Conservation (phyloP, 352 stramenopile genomes). For the Globisporangium lucens region DNA sequence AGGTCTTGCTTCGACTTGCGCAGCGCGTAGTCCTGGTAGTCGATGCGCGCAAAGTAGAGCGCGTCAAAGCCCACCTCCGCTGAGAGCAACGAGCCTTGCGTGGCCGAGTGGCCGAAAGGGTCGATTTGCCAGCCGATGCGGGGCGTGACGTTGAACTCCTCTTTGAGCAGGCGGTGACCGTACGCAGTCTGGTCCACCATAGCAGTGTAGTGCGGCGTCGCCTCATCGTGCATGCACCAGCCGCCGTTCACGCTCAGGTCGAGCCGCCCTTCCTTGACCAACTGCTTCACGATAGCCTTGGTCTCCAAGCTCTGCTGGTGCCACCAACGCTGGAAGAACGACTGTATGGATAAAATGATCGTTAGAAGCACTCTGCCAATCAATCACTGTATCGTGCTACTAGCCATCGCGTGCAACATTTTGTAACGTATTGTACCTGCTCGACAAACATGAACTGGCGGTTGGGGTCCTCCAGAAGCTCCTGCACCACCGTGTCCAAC, state of each 20-base stretch:
- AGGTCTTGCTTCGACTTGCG: constrained; percentile 83
- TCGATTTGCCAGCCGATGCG: constrained; percentile 98
- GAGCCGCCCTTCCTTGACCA: constrained; percentile 91
- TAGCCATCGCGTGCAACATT: too few relatives aligned
- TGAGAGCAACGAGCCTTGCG: constrained; percentile 91
- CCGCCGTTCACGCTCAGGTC: constrained; percentile 94
- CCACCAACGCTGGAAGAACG: constrained; percentile 97
- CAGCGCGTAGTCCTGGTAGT: constrained; percentile 95
- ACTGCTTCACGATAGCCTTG: constrained; percentile 70
- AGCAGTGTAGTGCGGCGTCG: constrained; percentile 93
- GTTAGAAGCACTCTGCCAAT: too few relatives aligned
- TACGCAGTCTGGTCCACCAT: constrained; percentile 99
- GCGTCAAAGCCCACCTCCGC: constrained; percentile 93
- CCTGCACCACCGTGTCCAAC: constrained; percentile 89
- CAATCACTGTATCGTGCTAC: too few relatives aligned
- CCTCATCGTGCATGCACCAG: constrained; percentile 99
- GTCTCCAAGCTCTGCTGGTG: constrained; percentile 73
- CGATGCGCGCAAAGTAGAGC: constrained; percentile 97
- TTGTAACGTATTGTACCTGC: constrained; percentile 12
- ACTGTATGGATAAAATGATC: constrained; percentile 19
- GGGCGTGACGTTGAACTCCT: constrained; percentile 93
- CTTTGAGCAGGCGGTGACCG: constrained; percentile 92
- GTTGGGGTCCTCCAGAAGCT: constrained; percentile 86
- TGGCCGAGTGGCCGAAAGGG: constrained; percentile 93
- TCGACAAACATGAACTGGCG: constrained; percentile 96